Percentiles rank a stretch among this genome's conserved stretches.
phyloP scores from a whole-genome alignment of 441 rosid genomes.

The Lepidium campestre region DNA sequence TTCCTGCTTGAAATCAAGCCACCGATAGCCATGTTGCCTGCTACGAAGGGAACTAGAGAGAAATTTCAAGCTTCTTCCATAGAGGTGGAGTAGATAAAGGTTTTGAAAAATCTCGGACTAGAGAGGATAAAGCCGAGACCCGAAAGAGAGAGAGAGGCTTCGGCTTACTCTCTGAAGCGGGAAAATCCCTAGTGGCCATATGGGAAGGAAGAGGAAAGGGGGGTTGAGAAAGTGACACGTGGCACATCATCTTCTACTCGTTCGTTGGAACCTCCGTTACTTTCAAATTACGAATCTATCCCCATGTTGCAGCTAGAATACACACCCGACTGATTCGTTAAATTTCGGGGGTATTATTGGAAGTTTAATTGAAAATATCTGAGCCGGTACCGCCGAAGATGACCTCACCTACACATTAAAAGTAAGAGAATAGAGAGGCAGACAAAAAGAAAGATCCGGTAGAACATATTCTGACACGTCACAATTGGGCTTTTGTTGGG shows the following conservation, averaged over 20 bases:
- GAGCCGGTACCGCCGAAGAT: conserved; percentile 21
- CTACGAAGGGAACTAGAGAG: background rate
- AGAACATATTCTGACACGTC: conserved; percentile 1
- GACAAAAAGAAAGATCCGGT: background rate
- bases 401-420: background rate
- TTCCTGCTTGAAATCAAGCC: conserved; percentile 66
- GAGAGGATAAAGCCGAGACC: conserved; percentile 27
- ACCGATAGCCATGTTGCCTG: conserved; percentile 63
- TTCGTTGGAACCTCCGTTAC: conserved; percentile 30
- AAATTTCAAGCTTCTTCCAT: conserved; percentile 19
- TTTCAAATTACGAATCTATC: background rate
- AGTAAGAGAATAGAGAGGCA: background rate
- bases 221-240: conserved; percentile 68
- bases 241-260: conserved; percentile 44
- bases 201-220: conserved; percentile 28
- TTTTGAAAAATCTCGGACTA: conserved; percentile 23
- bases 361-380: conserved; percentile 11
- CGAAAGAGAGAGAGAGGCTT: background rate
- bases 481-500: background rate
- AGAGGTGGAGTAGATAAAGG: conserved; percentile 17
- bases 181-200: conserved; percentile 46
- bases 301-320: conserved; percentile 4
- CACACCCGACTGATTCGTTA: background rate
- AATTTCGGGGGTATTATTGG: conserved; percentile 8
- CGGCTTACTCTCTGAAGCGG: conserved; percentile 40